These are phyloP conservation scores for Neurospora discreta DNA, from an alignment of 495 filamentous ascomycete genomes.

Conservation along the genomic window DNA sequence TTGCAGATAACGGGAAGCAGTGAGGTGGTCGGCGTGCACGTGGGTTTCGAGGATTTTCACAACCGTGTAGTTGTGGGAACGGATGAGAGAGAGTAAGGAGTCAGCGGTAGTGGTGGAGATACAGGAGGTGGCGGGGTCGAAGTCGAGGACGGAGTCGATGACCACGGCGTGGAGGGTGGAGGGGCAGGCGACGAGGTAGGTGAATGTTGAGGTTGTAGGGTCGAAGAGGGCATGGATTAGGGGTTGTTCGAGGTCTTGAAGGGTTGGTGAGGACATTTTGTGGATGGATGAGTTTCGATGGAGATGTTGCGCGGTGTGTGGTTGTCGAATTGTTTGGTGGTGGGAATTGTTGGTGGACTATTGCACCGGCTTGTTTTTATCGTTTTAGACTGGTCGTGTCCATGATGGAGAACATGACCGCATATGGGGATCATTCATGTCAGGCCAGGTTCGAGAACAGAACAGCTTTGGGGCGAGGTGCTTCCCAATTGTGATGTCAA, in stretches of 20 bases:
- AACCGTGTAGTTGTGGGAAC: constrained; percentile 35
- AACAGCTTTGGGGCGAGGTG: no score
- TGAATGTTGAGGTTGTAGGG: constrained; percentile 43
- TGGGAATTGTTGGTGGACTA: no score
- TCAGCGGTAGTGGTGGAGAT: constrained; percentile 42
- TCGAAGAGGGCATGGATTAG: constrained; percentile 22
- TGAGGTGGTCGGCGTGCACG: constrained; percentile 54
- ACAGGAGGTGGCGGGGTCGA: constrained; percentile 32
- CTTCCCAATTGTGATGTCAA: no score
- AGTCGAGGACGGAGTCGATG: constrained; percentile 52
- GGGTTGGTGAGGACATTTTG: not conserved
- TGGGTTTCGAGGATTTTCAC: constrained; percentile 47
- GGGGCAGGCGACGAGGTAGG: constrained; percentile 48
- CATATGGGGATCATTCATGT: no score
- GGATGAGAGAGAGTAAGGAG: constrained; percentile 29
- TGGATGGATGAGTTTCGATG: no score
- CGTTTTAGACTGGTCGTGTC: no score
- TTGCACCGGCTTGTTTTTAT: no score
- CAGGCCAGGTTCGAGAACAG: no score
- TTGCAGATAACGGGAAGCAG: constrained; percentile 44
- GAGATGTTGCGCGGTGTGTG: no score
- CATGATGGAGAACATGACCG: no score
- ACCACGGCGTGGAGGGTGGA: constrained; percentile 35
- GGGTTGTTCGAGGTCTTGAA: constrained; percentile 10
- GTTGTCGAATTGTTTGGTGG: not conserved